Evolutionary conservation across 208 protist species (phyloP), one percentile per base, ranked within the genome.

Genomic region (Acanthamoeba healyi): DNA sequence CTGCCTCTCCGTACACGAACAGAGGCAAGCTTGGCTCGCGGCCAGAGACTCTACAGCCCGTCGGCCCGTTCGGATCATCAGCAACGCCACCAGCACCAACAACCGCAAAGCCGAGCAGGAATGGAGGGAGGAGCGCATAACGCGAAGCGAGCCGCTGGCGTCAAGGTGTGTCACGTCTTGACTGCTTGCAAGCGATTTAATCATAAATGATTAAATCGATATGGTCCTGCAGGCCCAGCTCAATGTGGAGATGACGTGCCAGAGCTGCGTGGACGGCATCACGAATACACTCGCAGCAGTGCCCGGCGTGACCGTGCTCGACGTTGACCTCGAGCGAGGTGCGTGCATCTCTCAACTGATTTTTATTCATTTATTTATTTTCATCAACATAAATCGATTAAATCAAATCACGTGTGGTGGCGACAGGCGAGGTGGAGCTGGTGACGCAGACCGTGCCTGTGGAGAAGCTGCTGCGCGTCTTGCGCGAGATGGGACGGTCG

Each of bases 351-450:
- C 0, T 58, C 14, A 70, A 29, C 4, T 70, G 5, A 38, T 29
- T 38, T 70, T 38, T 32, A 22, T 36, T 36, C 36, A 36, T 36
- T 36, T 36, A 2, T 38, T 36, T 70, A 36, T 51, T 51, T 51
- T 10, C 14, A 51, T 10, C 17, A 51, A 51, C 10, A 12, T 51
- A 15, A 0, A 7, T 6, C 17, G 4, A 58, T n/a, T n/a, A 24
- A 58, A 26, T 58, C 44, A 49, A 49, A 58, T 58, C 4, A 26
- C 26, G 17, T 58, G n/a, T n/a, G n/a, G n/a, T n/a, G n/a, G n/a
- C n/a, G n/a, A n/a, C 38, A 84, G 74, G 74, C 14, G 74, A 84
- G 46, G 74, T 84, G 4, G 74, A 84, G 74, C 42, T 84, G 24
- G 3, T 32, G 26, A 84, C 74, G 40, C 38, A 32, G 22, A 56